Conservation (phyloP, 2,329 filamentous ascomycete species). For the Macrophomina tecta region DNA sequence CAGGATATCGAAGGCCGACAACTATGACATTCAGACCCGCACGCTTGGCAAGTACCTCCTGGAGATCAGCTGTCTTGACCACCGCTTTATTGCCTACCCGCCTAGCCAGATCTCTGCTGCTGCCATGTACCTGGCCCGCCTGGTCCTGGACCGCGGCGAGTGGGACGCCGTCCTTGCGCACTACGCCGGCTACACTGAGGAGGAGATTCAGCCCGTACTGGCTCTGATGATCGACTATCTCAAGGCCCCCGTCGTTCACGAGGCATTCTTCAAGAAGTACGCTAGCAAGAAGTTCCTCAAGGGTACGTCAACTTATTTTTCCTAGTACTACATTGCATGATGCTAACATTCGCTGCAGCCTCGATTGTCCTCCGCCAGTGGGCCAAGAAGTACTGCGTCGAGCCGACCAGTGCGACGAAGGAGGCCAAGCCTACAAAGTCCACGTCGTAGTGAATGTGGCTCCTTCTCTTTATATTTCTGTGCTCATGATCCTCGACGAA, state of each 20-base stretch:
- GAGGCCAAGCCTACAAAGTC: conserved; percentile 28
- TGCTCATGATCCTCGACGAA: conserved; percentile 24
- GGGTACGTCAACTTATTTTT: conserved; percentile 63
- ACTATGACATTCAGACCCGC: conserved; percentile 97
- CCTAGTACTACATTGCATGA: neutral
- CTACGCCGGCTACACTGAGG: conserved; percentile 91
- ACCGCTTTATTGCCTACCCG: conserved; percentile 88
- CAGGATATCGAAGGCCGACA: conserved; percentile 98
- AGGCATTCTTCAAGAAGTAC: conserved; percentile 99
- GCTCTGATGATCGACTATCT: conserved; percentile 97
- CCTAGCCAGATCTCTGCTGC: conserved; percentile 91
- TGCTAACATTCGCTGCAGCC: conserved; percentile 59
- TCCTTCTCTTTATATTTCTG: conserved; percentile 10
- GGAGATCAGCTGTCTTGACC: conserved; percentile 94
- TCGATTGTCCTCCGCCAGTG: conserved; percentile 91
- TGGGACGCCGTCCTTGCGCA: conserved; percentile 90
- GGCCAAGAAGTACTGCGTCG: conserved; percentile 74
- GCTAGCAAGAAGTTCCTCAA: conserved; percentile 99
- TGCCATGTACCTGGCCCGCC: conserved; percentile 91
- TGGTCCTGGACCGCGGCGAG: conserved; percentile 87
- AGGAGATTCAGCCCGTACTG: conserved; percentile 91
- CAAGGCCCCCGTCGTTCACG: conserved; percentile 84
- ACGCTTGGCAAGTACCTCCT: conserved; percentile 97
- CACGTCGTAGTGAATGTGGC: neutral
- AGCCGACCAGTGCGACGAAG: conserved; percentile 31